Base-by-base conservation (phyloP, 1,139 yeast genomes). In the Wickerhamomyces sp. region DNA sequence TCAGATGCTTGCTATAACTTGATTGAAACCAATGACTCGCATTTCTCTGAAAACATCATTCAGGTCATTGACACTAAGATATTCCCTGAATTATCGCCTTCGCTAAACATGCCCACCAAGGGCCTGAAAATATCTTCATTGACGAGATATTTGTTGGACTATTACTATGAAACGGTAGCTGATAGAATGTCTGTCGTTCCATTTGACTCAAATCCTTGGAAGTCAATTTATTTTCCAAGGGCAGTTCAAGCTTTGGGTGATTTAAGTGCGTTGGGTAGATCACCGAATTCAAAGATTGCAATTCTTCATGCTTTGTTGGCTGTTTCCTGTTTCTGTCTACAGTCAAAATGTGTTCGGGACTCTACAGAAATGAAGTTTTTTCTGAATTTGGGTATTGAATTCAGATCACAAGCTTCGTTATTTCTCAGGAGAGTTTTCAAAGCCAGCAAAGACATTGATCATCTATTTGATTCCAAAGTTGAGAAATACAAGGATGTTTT, bases 141-240 rank as follows among this genome's bases (percentile, higher is more conserved):
- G 56, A 78, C 89, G 14, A 58, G 95, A 44, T 85, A 82, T 60
- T 67, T 89, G 39, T 67, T 89, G 39, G 81, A 81, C 51, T 81
- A 89, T 60, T 89, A 88, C 62, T 76, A 80, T n/a, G 78, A 84
- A 14, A 80, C 82, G 51, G 95, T 89, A 1, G 93, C 94, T 0
- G 93, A 87, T 60, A 72, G 85, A 59, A 88, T 89, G 96, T 84
- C 95, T 0, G 95, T 88, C 10, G 83, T 88, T 31, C 87, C 89
- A 1, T 73, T 87, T 43, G 80, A 86, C 0, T 85, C 84, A 52
- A 88, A 87, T 58, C 95, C 96, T 0, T 89, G 96, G 96, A 84
- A 83, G 58, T 82, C 84, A 1, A 80, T 88, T 27, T 88, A 87
- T 62, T 80, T 88, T 50, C 95, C 96, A 0, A 67, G 94, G 44